Evolutionary conservation across 2,329 filamentous ascomycete species (phyloP), one percentile per base, ranked within the genome.

Genomic region (Aspergillus neotritici): DNA sequence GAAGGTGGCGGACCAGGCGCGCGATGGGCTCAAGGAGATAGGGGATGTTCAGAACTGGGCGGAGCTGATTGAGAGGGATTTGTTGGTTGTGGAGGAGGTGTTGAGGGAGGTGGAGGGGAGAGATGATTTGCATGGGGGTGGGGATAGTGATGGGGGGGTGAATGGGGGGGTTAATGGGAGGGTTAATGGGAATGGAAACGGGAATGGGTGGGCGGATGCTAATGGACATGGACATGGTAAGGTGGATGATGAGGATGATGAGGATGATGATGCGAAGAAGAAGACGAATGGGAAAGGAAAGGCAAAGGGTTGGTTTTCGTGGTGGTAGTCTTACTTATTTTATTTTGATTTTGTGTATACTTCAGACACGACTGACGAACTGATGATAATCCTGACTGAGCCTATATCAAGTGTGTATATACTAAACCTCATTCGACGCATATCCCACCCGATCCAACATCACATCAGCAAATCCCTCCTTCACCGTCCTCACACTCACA

Each of bases 1-100:
- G 54, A 76, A 74, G 55, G 61, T 80, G 40, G 68, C 74, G 16
- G 76, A 78, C 47, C 71, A 70, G 51, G 75, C 74, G 47, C 70
- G 73, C 9, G 74, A 75, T 53, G 77, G 76, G 43, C 54, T 83
- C 49, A 81, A 80, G 60, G 77, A 81, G 61, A 71, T 82, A 49
- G 79, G 79, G n/a, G 78, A 82, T 53, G 68, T 82, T 46, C 79
- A 82, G 68, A 81, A 81, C 54, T 82, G 78, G 78, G 77, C 79
- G 14, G 79, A 82, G 67, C 69, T 80, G 67, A 71, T 83, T 55
- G 79, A 74, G 57, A 55, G 67, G 49, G 71, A 73, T 60, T 51
- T 74, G 38, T 54, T 68, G 48, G 58, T 68, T 46, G 52, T 71
- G 14, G 70, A 72, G 58, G 68, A 71, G 52, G 63, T 64, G 47